Conservation (phyloP, 2,329 filamentous ascomycete genomes). For the Trichoderma citrinoviride region DNA sequence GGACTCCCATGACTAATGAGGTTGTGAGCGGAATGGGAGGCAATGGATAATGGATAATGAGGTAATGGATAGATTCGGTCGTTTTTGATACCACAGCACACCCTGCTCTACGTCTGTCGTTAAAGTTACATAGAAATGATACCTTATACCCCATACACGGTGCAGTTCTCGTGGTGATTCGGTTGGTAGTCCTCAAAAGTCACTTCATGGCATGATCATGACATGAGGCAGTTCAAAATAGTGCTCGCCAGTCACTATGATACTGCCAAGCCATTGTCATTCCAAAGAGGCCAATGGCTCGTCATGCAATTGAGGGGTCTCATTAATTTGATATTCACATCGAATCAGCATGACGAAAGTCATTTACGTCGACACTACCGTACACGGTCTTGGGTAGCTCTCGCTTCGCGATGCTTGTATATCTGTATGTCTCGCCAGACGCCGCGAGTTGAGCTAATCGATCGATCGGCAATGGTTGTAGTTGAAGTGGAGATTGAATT, state of each 20-base stretch:
- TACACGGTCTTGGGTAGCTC: no score
- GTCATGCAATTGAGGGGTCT: no score
- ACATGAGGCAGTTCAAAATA: neutral
- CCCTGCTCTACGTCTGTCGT: conserved; percentile 4
- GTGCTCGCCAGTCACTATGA: neutral
- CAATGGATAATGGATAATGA: neutral
- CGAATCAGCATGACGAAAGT: no score
- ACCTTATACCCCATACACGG: neutral
- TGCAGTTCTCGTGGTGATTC: neutral
- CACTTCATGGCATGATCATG: neutral
- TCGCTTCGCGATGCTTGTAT: no score
- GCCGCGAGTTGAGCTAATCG: no score
- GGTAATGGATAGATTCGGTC: conserved; percentile 16
- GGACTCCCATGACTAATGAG: conserved; percentile 6
- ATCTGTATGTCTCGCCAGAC: no score
- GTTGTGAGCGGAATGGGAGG: conserved; percentile 1
- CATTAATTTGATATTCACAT: no score
- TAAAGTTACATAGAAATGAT: conserved; percentile 13
- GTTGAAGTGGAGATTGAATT: no score
- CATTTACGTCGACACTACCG: no score
- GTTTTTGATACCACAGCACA: conserved; percentile 1
- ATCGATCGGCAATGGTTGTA: no score
- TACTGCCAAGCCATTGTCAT: no score
- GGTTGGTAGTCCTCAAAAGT: neutral
- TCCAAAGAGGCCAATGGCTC: no score